Base-by-base conservation (phyloP, 2,329 filamentous ascomycete species). In the Hawksworthiomyces lignivorus region DNA sequence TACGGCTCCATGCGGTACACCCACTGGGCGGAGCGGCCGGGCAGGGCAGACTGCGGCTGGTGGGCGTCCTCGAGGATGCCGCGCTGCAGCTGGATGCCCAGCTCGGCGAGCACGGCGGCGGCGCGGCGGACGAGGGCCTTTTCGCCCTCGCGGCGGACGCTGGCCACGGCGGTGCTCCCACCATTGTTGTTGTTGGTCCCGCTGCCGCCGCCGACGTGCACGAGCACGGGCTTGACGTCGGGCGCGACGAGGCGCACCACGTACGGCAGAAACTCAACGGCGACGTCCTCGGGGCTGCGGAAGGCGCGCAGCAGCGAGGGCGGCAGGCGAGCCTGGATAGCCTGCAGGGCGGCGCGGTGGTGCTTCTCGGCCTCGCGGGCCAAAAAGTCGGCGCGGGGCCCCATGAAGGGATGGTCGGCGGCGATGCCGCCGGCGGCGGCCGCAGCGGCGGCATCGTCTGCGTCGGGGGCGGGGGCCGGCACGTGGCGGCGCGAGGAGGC, bases 1-100 rank as follows among this genome's bases (percentile, higher is more conserved):
- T 68, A 89, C 74, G 92, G 92, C 56, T 97, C 90, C 86, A 98
- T 89, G 40, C 92, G 80, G 62, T 94, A 97, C 8, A 94, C 82
- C 73, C 81, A 97, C 51, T 79, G 72, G 24, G 24, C 7, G 15
- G 72, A 65, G 26, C 77, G 74, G 43, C 70, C 70, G 17, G 65
- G 68, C 5, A 70, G 60, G 7, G 73, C 73, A 27, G 52, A 46
- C 8, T 41, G 47, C 4, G 43, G 6, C 26, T 0, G 18, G 6
- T 7, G n/a, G 11, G 31, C 14, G 24, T 50, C 72, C 55, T 94
- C 88, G 32, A 97, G 76, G 53, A 82, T 80, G 11, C 84, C 83
- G 55, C 81, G 83, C 50, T 94, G 84, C 58, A 97, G 83, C 3
- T 75, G 73, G 14, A 97, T 77, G 14, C 88, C 85, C 12, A 90